Evolutionary conservation across 805 yeast species (phyloP).

Genomic region (Nakazawaea ishiwadae): DNA sequence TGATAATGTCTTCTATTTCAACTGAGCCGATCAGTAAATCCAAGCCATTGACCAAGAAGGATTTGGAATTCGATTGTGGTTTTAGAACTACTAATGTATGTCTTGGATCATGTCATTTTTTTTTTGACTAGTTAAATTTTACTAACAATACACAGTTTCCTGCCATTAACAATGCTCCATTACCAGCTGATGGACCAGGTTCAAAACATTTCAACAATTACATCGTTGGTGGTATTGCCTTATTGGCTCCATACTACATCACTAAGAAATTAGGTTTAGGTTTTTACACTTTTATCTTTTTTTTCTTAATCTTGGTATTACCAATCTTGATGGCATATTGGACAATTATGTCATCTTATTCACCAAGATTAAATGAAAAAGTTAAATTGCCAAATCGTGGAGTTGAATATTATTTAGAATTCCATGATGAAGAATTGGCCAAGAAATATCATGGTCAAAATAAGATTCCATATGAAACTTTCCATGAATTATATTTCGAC

Average conservation of each 20-base stretch:
- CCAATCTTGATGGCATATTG: slow-evolving; percentile 82
- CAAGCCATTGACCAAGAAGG: slow-evolving; percentile 5
- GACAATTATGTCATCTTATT: slow-evolving; percentile 70
- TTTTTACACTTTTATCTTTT: slow-evolving; percentile 58
- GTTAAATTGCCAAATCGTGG: slow-evolving; percentile 73
- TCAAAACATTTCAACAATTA: slow-evolving; percentile 68
- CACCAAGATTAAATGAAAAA: slow-evolving; percentile 79
- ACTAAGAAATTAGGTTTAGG: slow-evolving; percentile 69
- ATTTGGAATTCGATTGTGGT: slow-evolving; percentile 35
- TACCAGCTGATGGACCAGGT: slow-evolving; percentile 92
- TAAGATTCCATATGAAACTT: slow-evolving; percentile 89
- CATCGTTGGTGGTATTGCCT: slow-evolving; percentile 42
- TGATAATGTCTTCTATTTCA: too few species aligned
- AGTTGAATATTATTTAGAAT: slow-evolving; percentile 74
- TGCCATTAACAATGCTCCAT: slow-evolving; percentile 77
- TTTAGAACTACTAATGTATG: slow-evolving; percentile 43
- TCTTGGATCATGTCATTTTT: slow-evolving; percentile 7
- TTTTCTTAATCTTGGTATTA: slow-evolving; percentile 47
- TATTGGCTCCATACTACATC: slow-evolving; percentile 57
- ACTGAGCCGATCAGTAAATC: not conserved
- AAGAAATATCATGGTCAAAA: slow-evolving; percentile 63
- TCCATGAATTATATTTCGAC: slow-evolving; percentile 82
- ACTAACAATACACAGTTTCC: slow-evolving; percentile 38
- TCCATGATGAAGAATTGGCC: slow-evolving; percentile 68
- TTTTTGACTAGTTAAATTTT: not conserved